Evolutionary conservation across 2,329 filamentous ascomycete species (phyloP), one percentile per base, ranked within the genome.

Genomic region (Botrytis pseudocinerea): DNA sequence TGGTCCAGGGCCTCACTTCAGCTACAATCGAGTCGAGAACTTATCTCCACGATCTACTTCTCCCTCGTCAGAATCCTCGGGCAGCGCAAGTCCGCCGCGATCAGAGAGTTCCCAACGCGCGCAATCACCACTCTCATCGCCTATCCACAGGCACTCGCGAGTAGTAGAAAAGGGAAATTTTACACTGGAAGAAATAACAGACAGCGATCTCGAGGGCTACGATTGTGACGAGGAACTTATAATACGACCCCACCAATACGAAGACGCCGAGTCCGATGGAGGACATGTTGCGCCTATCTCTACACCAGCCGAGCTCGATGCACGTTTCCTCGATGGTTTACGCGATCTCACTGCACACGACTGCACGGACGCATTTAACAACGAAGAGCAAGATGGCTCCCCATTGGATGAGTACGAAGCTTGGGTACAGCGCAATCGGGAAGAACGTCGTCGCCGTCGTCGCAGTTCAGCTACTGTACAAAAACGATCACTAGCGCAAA

Each of bases 21-120:
- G 77, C 69, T 82, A 82, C 72, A 76, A 78, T 46, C 79, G 79
- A 20, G 80, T 80, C 44, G 80, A 82, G 42, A 80, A 83, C 57
- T 76, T 84, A 25, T 84, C 83, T 8, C 84, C 84, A 48, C 82
- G 79, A 71, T 82, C 82, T 10, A 81, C 82, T 44, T 80, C 81
- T 63, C 64, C 72, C 40, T 73, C 75, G 61, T 79, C 78, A 10
- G 72, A 72, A 48, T 79, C 80, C 6, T 74, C 73, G 20, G 73
- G 69, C 59, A 71, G 69, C 46, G 59, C 73, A 51, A 79, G 77
- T 69, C 77, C 79, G n/a, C 78, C 78, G 42, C 77, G 75, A 60
- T 80, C 79, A 14, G 74, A 77, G 35, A 76, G 76, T 28, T 79
- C 78, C 16, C 78, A 76, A 6, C 74, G 74, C 16, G 72, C 66